A percentile compares a stretch with the other conserved stretches of the same genome.
These are phyloP conservation scores for Berkeleyomyces basicola DNA, from an alignment of 2,329 filamentous ascomycete genomes.

Conservation along the genomic window DNA sequence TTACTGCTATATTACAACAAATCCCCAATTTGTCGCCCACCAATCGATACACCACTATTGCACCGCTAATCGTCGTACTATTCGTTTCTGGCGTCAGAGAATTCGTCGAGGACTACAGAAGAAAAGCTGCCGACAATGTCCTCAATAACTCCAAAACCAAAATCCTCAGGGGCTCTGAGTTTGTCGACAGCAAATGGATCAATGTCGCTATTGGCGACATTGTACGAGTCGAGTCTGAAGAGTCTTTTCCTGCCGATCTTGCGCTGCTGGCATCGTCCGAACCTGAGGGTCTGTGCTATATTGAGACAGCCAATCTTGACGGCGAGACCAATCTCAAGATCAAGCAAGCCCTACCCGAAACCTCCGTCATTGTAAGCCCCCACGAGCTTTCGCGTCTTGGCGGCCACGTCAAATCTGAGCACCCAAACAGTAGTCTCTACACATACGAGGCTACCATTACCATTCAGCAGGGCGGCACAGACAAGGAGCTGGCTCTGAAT, in stretches of 20 bases:
- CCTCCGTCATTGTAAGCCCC: constrained; percentile 69
- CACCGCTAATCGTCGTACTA: constrained; percentile 76
- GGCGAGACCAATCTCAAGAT: constrained; percentile 98
- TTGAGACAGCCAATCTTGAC: constrained; percentile 94
- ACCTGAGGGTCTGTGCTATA: constrained; percentile 93
- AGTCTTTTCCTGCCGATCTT: constrained; percentile 86
- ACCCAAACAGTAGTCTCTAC: constrained; percentile 95
- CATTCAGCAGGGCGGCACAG: constrained; percentile 74
- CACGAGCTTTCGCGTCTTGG: constrained; percentile 72
- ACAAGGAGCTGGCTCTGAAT: constrained; percentile 78
- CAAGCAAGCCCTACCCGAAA: constrained; percentile 93
- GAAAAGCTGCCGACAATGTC: constrained; percentile 70
- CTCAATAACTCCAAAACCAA: constrained; percentile 78
- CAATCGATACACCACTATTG: constrained; percentile 90
- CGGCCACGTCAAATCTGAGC: constrained; percentile 79
- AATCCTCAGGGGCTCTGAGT: constrained; percentile 67
- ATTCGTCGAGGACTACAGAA: constrained; percentile 78
- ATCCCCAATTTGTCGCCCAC: constrained; percentile 91
- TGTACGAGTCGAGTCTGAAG: constrained; percentile 80
- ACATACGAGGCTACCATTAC: constrained; percentile 95
- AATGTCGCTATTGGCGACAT: constrained; percentile 88
- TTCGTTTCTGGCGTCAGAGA: constrained; percentile 94
- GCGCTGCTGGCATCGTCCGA: constrained; percentile 89
- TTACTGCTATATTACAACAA: constrained; percentile 86
- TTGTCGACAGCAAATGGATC: constrained; percentile 83